Base-by-base conservation (phyloP, 768 basidiomycete genomes). In the Auriscalpium vulgare region DNA sequence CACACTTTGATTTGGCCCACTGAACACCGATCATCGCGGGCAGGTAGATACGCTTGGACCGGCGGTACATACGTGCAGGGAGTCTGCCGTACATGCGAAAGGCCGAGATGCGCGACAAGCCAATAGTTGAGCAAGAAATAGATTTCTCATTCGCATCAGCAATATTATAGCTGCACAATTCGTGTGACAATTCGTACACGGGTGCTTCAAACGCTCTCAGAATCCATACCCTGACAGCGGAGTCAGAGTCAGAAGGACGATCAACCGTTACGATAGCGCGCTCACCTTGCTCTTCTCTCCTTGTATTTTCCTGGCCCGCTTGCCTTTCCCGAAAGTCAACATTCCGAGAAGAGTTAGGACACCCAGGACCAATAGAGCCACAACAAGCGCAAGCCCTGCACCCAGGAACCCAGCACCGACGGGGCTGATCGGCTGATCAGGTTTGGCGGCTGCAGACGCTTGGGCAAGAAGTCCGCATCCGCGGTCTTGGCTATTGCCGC, bases 361-460 rank as follows among this genome's bases (percentile, higher is more conserved):
- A 3, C 62, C 69, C 16, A 79, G 60, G 59, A 75, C 68, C 11
- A 70, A 58, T 36, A 76, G 60, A 44, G 67, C 67, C 10, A 80
- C 71, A 5, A 69, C 75, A 40, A 82, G 62, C 11, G 75, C 75
- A 56, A 84, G 63, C 11, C 81, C 80, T 4, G 85, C 84, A 34
- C 84, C 85, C 13, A 87, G 71, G 69, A 84, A 82, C 1, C 85
- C 85, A n/a, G 85, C 84, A 8, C 81, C 85, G 8, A 84, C 75
- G 0, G 74, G 76, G 57, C 74, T 74, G 60, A 85, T 75, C 11
- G 59, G 62, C 43, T 73, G 69, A 47, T 74, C 71, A 17, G 65
- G 37, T 71, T 58, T 29, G 37, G 53, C 66, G 1, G 56, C 56
- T 0, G 23, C 58, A 50, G 47, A 35, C 68, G 74, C 76, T n/a